A percentile compares a stretch with the other conserved stretches of the same genome.
phyloP scores from a whole-genome alignment of 2,329 filamentous ascomycete genomes.

The Aureobasidium leucospermi region DNA sequence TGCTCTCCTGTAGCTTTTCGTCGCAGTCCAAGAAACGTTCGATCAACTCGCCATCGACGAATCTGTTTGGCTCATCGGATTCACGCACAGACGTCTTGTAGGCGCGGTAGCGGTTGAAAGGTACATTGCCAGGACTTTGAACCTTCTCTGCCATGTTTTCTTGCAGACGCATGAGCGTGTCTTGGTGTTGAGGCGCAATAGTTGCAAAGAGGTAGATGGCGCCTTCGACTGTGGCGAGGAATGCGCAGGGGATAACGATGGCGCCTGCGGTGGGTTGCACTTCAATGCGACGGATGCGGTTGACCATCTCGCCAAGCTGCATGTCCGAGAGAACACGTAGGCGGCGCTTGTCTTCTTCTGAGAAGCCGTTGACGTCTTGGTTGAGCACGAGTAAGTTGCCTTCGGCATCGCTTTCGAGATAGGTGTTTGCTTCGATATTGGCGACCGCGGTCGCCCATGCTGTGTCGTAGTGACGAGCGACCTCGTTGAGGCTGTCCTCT shows the following conservation, averaged over 20 bases:
- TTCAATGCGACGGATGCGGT: slow-evolving; percentile 69
- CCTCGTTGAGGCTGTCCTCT: slow-evolving; percentile 60
- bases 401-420: slow-evolving; percentile 77
- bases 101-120: slow-evolving; percentile 73
- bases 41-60: slow-evolving; percentile 86
- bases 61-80: slow-evolving; percentile 70
- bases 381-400: slow-evolving; percentile 81
- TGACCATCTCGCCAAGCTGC: slow-evolving; percentile 86
- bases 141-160: slow-evolving; percentile 59
- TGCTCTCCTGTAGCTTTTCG: slow-evolving; percentile 49
- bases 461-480: slow-evolving; percentile 72
- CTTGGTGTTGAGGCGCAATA: slow-evolving; percentile 64
- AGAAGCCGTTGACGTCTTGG: slow-evolving; percentile 64
- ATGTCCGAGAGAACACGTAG: slow-evolving; percentile 74
- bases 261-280: slow-evolving; percentile 58
- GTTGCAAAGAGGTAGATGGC: slow-evolving; percentile 83
- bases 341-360: slow-evolving; percentile 61
- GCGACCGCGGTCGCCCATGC: slow-evolving; percentile 75
- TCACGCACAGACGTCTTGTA: slow-evolving; percentile 67
- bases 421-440: slow-evolving; percentile 63
- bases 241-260: slow-evolving; percentile 71
- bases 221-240: slow-evolving; percentile 86
- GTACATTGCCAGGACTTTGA: slow-evolving; percentile 61
- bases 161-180: slow-evolving; percentile 79
- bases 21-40: slow-evolving; percentile 73